Base-by-base conservation (phyloP, 768 basidiomycete species). In the Boletus vinaceobasis region DNA sequence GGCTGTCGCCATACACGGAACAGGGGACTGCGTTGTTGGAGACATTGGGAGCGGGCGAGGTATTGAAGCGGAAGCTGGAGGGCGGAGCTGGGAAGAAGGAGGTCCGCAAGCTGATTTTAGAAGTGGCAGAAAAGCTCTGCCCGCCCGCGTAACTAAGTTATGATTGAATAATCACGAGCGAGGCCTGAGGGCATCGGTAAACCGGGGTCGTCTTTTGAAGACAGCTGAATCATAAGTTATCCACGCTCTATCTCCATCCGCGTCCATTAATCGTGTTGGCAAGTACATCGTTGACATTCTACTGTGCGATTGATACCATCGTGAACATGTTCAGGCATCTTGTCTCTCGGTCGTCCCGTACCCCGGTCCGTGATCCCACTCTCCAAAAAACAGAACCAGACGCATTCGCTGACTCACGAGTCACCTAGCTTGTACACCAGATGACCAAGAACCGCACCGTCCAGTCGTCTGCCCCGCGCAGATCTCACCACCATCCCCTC, bases 1-100 rank as follows among this genome's bases (percentile, higher is more conserved):
- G 88, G 14, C 70, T 90, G 31, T 90, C 91, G 4, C 91, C 94
- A 0, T 79, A 76, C 29, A 84, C 81, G 60, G 82, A 81, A 36
- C 78, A 84, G 59, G 60, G 89, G 13, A 59, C 56, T 5, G 72
- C 81, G 4, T 65, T 97, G 49, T 68, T 96, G 32, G 84, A 91
- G 54, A 86, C 90, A 10, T 73, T 98, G 36, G 83, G 86, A 42
- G 80, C 82, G 14, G 77, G 73, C 38, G 73, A 74, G 14, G 76
- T 79, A 29, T 69, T 95, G 56, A 75, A 75, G 63, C 65, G 71
- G n/a, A 93, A 90, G 62, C 63, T 88, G 23, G 68, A 55, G 6
- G 74, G 75, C 17, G 81, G 77, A 1, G 77, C 86, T 43, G 71
- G 66, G 63, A 89, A 87, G 77, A 79, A 82, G 65, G 89, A 89